Percentiles rank a stretch among this genome's conserved stretches.
These are phyloP conservation scores for Aspergillus sp. DNA, from an alignment of 2,329 filamentous ascomycete genomes.

Conservation along the genomic window DNA sequence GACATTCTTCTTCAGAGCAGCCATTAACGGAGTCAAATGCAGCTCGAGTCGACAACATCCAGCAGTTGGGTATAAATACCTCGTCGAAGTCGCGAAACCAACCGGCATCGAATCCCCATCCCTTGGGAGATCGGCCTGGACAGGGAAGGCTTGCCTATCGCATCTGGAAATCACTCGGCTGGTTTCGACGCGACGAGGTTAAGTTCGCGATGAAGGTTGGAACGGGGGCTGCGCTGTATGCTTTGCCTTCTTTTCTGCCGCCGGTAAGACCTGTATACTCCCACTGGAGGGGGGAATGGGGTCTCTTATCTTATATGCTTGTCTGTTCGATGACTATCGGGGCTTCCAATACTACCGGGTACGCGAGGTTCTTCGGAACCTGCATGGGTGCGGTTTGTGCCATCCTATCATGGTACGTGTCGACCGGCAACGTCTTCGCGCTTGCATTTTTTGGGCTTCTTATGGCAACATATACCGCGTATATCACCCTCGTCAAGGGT, in stretches of 20 bases:
- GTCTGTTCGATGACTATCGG: conserved; percentile 98
- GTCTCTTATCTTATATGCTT: conserved; percentile 93
- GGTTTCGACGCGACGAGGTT: conserved; percentile 65
- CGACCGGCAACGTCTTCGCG: conserved; percentile 69
- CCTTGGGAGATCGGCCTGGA: conserved; percentile 8
- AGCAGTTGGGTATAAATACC: conserved; percentile 1
- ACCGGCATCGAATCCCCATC: not conserved
- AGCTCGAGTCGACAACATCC: not conserved
- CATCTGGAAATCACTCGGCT: conserved; percentile 55
- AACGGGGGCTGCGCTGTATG: conserved; percentile 83
- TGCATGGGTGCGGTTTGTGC: conserved; percentile 76
- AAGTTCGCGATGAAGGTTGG: conserved; percentile 91
- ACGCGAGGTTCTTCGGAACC: conserved; percentile 82
- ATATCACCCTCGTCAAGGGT: conserved; percentile 78
- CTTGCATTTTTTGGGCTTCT: conserved; percentile 81
- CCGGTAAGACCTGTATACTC: conserved; percentile 76
- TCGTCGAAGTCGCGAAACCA: not conserved
- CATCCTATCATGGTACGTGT: conserved; percentile 73
- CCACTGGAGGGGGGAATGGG: conserved; percentile 95
- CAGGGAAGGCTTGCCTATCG: conserved; percentile 44
- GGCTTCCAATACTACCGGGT: conserved; percentile 88
- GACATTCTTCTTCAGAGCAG: conserved; percentile 11
- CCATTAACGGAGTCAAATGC: conserved; percentile 9
- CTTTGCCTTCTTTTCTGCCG: conserved; percentile 81
- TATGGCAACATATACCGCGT: conserved; percentile 80